Evolutionary conservation across 2,329 filamentous ascomycete genomes (phyloP).

Genomic region (Dendrostoma leiphaemia): DNA sequence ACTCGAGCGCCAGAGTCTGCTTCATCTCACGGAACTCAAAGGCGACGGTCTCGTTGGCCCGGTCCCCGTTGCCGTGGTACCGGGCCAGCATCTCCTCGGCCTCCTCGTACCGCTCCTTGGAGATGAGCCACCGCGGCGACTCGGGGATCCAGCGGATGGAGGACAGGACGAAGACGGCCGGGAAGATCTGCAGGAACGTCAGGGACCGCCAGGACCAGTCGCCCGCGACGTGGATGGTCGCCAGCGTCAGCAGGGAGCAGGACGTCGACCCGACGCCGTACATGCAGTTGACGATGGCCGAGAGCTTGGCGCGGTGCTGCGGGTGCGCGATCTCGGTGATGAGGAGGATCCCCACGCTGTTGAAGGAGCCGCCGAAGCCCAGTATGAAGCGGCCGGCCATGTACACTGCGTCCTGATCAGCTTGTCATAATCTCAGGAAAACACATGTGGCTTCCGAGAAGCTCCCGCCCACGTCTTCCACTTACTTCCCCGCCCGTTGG

Average conservation of each 20-base stretch:
- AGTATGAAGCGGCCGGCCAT: constrained; percentile 60
- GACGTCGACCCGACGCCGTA: constrained; percentile 28
- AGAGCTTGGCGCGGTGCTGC: constrained; percentile 64
- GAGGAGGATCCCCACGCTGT: constrained; percentile 42
- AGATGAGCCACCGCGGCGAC: constrained; percentile 63
- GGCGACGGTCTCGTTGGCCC: constrained; percentile 58
- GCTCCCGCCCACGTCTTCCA: no score
- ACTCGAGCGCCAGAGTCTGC: constrained; percentile 60
- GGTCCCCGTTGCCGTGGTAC: constrained; percentile 60
- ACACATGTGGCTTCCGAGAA: no score
- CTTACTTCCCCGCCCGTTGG: constrained; percentile 42
- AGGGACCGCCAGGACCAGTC: constrained; percentile 12
- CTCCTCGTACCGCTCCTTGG: constrained; percentile 57
- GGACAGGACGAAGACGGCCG: constrained; percentile 52
- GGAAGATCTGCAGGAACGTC: constrained; percentile 10
- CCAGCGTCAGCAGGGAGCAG: constrained; percentile 1
- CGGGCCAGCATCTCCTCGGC: constrained; percentile 59
- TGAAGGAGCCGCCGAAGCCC: constrained; percentile 58
- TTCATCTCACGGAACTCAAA: constrained; percentile 67
- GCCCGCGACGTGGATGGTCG: constrained; percentile 1
- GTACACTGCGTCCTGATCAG: constrained; percentile 45
- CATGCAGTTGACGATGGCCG: constrained; percentile 65
- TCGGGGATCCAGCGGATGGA: constrained; percentile 69
- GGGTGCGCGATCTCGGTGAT: constrained; percentile 67
- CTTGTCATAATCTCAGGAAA: no score